Base-by-base conservation (phyloP, 352 stramenopile genomes). In the Phytophthora lateralis region DNA sequence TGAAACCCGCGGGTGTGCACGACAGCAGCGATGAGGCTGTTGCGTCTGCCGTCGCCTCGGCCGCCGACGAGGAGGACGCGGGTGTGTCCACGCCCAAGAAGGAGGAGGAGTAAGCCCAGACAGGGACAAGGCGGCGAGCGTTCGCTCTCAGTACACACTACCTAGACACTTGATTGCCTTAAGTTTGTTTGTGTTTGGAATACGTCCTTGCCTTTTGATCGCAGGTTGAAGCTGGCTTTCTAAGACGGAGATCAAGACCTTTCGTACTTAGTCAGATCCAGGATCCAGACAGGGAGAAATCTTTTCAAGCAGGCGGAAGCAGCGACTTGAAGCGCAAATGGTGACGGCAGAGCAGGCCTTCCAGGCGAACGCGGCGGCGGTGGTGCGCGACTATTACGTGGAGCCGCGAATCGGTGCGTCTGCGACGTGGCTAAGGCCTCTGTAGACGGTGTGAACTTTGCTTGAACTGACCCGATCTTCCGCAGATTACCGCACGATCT, bases 401-500 rank as follows among this genome's bases (percentile, higher is more conserved):
- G 85, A 94, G 68, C 85, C 85, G 18, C 80, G 85, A 53, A 88
- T 94, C 39, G 85, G 85, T 94, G 65, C 63, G 75, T 75, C 45
- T 49, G 17, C 17, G 10, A 11, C 44, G 32, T 37, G 53, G 10
- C 42, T 37, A 7, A 1, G 18, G 14, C 10, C 10, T 5, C 7
- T 50, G 0, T 53, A 41, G 20, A 18, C 15, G 20, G 20, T 35
- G 21, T 48, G 15, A 14, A 5, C 17, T 7, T 8, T 7, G 9
- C 4, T 37, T 56, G 17, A 65, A 24, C 55, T 57, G 30, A 30
- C 4, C 4, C 30, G 41, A 63, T 76, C 47, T 66, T 57, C n/a
- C n/a, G 11, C 74, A 95, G 87, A 97, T 63, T 98, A 98, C 67
- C 95, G 96, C 56, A 99, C 97, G 32, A 99, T 99, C 81, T 95